phyloP scores from a whole-genome alignment of 1,139 yeast species.

The Lodderomyces orthopsilosis region DNA sequence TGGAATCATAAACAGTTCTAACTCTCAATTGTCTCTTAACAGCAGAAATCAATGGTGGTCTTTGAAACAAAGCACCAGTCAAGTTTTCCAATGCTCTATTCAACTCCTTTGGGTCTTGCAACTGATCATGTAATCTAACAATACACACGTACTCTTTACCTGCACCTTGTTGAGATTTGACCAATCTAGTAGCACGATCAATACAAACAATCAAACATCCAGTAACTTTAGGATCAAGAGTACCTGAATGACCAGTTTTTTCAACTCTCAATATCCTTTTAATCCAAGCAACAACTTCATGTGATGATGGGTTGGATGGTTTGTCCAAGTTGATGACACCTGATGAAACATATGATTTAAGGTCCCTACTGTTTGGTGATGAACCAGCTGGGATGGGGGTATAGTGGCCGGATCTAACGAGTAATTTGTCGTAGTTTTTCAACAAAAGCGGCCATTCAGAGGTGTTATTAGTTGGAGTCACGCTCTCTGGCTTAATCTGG shows the following conservation, averaged over 20 bases:
- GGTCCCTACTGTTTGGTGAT: constrained; percentile 91
- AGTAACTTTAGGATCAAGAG: constrained; percentile 97
- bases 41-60: constrained; percentile 98
- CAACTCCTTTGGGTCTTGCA: constrained; percentile 86
- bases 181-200: constrained; percentile 96
- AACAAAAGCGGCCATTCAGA: constrained; percentile 94
- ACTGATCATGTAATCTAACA: constrained; percentile 89
- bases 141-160: constrained; percentile 99
- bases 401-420: constrained; percentile 94
- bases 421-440: constrained; percentile 88
- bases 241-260: constrained; percentile 98
- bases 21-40: constrained; percentile 99
- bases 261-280: constrained; percentile 93
- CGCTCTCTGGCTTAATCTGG: constrained; percentile 87
- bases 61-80: constrained; percentile 98
- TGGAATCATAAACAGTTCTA: constrained; percentile 95
- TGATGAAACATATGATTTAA: constrained; percentile 82
- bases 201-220: constrained; percentile 97
- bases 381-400: constrained; percentile 96
- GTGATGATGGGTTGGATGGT: constrained; percentile 97
- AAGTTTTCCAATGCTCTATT: constrained; percentile 86
- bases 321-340: constrained; percentile 97
- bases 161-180: constrained; percentile 98
- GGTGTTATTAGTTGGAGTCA: constrained; percentile 78
- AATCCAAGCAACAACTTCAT: constrained; percentile 99